Conservation (phyloP, 2,329 filamentous ascomycete genomes). For the Colletotrichum lini region DNA sequence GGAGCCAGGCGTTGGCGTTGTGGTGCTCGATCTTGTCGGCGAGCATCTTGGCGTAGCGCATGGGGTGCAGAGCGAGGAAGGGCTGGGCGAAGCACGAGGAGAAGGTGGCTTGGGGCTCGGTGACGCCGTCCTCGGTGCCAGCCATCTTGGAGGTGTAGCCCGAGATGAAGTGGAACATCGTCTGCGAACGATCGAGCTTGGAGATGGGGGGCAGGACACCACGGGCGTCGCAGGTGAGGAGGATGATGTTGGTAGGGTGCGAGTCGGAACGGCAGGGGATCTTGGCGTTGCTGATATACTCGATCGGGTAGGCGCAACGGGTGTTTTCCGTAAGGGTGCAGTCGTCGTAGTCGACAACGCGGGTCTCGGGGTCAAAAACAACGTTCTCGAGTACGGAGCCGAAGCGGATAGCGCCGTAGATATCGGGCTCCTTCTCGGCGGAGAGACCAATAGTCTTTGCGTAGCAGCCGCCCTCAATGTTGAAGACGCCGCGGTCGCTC, state of each 20-base stretch:
- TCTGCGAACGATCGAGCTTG: conserved; percentile 93
- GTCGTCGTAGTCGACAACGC: conserved; percentile 96
- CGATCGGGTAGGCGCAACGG: conserved; percentile 97
- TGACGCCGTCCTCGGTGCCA: conserved; percentile 96
- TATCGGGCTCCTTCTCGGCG: conserved; percentile 99
- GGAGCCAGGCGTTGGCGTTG: conserved; percentile 96
- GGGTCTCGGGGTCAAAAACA: conserved; percentile 92
- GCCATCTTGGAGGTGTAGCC: conserved; percentile 99
- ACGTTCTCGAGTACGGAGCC: conserved; percentile 99
- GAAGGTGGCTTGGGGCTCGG: conserved; percentile 98
- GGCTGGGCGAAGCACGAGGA: conserved; percentile 99
- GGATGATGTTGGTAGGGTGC: conserved; percentile 96
- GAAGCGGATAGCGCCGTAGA: conserved; percentile 95
- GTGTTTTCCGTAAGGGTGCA: conserved; percentile 97
- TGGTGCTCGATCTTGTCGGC: conserved; percentile 97
- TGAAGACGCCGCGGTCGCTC: conserved; percentile 97
- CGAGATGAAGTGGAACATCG: conserved; percentile 99
- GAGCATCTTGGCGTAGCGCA: conserved; percentile 99
- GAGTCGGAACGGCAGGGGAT: conserved; percentile 91
- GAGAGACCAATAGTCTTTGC: conserved; percentile 98
- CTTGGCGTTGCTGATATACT: conserved; percentile 99
- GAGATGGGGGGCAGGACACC: conserved; percentile 98
- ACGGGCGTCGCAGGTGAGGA: conserved; percentile 97
- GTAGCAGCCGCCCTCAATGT: conserved; percentile 99
- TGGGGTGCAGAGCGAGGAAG: conserved; percentile 98